Evolutionary conservation across 2,329 filamentous ascomycete species (phyloP), one percentile per base, ranked within the genome.

Genomic region (Trichocomaceae sp.): DNA sequence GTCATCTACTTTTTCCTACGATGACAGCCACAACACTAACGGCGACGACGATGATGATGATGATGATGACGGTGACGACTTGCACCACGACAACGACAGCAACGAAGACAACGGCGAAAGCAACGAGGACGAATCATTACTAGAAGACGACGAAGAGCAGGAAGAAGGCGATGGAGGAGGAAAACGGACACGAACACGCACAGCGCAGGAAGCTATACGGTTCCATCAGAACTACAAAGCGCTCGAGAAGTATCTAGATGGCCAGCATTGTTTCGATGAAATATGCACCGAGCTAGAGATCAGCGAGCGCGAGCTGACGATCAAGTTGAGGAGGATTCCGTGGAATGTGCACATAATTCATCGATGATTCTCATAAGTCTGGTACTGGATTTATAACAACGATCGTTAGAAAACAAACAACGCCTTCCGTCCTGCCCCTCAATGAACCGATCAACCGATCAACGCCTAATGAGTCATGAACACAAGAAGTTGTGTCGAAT

Each of bases 231-330:
- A 72, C 47, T 64, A 72, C 60, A 67, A 63, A 55, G 65, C 62
- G 7, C 56, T 78, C 33, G 63, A 64, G 2, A 71, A 69, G 52
- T 77, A 72, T 60, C 52, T 78, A 17, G 76, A 78, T 64, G 76
- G 75, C 1, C 72, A 70, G 58, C 75, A 78, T 61, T 75, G 71
- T 59, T 77, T 77, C 55, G 76, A 78, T 64, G 72, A 77, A 62
- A 75, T 78, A 31, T 78, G 76, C 59, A 78, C 75, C 5, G 75
- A 78, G 60, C 57, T 77, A 56, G 72, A 75, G 58, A 70, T 77
- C 37, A 75, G 73, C 59, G 75, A 78, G 66, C 69, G 67, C 53
- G 74, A 77, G 53, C 63, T 78, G 57, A 73, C 69, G 37, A 62
- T 63, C 47, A 64, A 72, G 49, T 60, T 78, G 61, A 75, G 74